Percentiles rank a stretch among this genome's conserved stretches.
Evolutionary conservation across 139 green algal species (phyloP).

Genomic region (Nannochloris sp.): DNA sequence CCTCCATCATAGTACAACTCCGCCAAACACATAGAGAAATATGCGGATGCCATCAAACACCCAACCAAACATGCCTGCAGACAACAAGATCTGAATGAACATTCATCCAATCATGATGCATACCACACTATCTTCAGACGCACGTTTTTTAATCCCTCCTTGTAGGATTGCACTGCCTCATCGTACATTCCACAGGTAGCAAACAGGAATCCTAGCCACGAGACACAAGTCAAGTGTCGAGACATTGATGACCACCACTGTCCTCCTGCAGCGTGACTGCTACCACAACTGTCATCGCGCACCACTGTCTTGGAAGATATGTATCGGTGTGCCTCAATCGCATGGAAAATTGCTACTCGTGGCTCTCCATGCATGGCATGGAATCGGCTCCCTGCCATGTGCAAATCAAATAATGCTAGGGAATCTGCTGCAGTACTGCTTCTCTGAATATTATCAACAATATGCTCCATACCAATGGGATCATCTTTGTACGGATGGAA

Average conservation of each 20-base stretch:
- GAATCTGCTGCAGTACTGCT: no score
- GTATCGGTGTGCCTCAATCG: not conserved
- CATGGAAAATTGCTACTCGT: not conserved
- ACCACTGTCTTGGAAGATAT: not conserved
- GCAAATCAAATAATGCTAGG: no score
- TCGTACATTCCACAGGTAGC: slow-evolving; percentile 35
- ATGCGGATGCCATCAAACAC: no score
- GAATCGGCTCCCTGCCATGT: no score
- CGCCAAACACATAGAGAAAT: no score
- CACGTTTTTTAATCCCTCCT: slow-evolving; percentile 34
- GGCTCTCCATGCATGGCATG: not conserved
- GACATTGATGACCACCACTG: slow-evolving; percentile 29
- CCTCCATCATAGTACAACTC: no score
- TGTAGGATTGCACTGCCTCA: slow-evolving; percentile 36
- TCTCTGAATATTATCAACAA: no score
- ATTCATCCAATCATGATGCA: not conserved
- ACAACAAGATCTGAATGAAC: no score
- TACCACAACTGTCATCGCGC: no score
- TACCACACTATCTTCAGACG: not conserved
- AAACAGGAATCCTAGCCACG: slow-evolving; percentile 35
- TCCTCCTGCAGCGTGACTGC: not conserved
- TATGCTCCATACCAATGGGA: no score
- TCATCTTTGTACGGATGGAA: no score
- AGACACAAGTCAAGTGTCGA: slow-evolving; percentile 31
- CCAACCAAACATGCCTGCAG: no score